Percentiles rank a stretch among this genome's conserved stretches.
Conservation (phyloP, 192 early-diverging fungal genomes). For the Coemansia aciculifera region DNA sequence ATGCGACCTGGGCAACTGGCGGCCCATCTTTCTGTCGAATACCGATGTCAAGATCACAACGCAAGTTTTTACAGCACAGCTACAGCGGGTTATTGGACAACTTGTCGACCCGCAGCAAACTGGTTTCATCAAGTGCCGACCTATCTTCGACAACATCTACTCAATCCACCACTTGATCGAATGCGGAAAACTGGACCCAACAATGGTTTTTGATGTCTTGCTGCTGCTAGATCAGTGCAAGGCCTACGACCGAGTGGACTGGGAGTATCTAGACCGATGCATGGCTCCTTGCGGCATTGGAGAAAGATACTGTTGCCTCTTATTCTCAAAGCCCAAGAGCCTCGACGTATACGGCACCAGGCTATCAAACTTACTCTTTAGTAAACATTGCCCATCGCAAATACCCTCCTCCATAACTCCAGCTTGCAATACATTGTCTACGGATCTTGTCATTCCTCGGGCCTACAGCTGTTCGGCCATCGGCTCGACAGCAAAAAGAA, state of each 20-base stretch:
- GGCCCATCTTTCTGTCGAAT: constrained; percentile 3
- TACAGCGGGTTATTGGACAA: neutral
- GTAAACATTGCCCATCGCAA: neutral
- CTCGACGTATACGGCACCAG: constrained; percentile 66
- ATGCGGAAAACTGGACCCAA: neutral
- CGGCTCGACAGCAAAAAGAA: constrained; percentile 68
- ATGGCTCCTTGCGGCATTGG: constrained; percentile 2
- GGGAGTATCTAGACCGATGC: constrained; percentile 9
- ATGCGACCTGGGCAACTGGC: neutral
- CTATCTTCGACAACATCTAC: constrained; percentile 9
- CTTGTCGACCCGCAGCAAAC: neutral
- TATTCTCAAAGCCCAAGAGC: constrained; percentile 69
- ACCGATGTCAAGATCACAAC: neutral
- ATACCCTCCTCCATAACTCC: neutral
- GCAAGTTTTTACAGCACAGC: neutral
- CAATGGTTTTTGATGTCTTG: neutral
- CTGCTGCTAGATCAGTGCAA: neutral
- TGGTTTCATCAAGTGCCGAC: neutral
- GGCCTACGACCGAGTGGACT: constrained; percentile 10
- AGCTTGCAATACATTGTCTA: neutral
- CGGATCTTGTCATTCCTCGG: neutral
- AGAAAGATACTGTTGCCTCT: neutral
- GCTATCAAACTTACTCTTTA: neutral
- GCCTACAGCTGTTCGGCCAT: constrained; percentile 27
- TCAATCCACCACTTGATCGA: neutral